These are phyloP conservation scores for Passalora sequoiae DNA, from an alignment of 2,329 filamentous ascomycete species.

Conservation along the genomic window DNA sequence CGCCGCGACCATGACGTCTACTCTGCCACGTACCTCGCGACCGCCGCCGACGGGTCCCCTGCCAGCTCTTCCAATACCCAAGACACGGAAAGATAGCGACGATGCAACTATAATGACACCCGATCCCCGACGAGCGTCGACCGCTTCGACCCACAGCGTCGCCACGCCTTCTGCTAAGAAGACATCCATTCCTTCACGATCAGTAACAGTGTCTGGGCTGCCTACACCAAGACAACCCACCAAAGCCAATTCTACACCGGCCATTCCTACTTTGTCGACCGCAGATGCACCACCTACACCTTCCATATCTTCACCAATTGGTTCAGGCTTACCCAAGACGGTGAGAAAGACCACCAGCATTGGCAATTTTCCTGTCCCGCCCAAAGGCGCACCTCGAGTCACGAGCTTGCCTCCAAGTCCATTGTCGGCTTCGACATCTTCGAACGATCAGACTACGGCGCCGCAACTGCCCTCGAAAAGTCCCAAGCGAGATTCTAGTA, in stretches of 20 bases:
- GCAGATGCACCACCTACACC: constrained; percentile 33
- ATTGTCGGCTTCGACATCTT: constrained; percentile 46
- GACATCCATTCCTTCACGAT: constrained; percentile 29
- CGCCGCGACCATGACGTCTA: constrained; percentile 23
- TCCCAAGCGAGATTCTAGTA: constrained; percentile 28
- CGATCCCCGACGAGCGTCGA: constrained; percentile 23
- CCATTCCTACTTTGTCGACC: constrained; percentile 48
- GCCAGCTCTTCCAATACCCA: constrained; percentile 67
- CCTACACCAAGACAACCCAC: constrained; percentile 40
- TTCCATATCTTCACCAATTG: constrained; percentile 9
- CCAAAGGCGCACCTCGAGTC: constrained; percentile 56
- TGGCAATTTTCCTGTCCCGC: constrained; percentile 87
- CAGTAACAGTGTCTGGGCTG: constrained; percentile 49
- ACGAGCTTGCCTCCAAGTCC: constrained; percentile 58
- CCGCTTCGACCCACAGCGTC: constrained; percentile 28
- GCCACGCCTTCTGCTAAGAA: constrained; percentile 32
- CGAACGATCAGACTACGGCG: constrained; percentile 26
- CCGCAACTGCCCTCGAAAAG: constrained; percentile 33
- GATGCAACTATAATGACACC: constrained; percentile 42
- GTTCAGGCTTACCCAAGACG: constrained; percentile 47
- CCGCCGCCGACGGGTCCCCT: constrained; percentile 68
- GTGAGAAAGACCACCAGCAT: constrained; percentile 88
- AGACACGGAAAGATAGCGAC: constrained; percentile 57
- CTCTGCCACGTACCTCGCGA: constrained; percentile 56
- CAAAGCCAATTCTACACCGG: constrained; percentile 49